Conservation (phyloP, 352 stramenopile genomes). For the Blastocystis sp. region DNA sequence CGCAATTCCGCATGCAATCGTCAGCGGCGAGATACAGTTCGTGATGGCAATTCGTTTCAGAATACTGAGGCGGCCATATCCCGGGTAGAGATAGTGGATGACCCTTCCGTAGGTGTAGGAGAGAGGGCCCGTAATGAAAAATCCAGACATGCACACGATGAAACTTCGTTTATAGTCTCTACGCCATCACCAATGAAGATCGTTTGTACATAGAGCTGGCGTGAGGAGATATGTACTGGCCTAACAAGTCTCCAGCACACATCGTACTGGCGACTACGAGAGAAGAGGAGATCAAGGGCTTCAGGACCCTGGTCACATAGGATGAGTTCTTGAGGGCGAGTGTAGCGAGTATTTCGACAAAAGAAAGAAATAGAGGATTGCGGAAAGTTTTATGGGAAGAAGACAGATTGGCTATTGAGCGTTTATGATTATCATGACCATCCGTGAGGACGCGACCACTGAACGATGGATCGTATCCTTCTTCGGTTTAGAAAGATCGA, state of each 20-base stretch:
- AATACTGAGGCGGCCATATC: conserved; percentile 12
- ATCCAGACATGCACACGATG: conserved; percentile 14
- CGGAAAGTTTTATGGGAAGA: too few relatives aligned
- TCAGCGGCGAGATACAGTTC: conserved; percentile 20
- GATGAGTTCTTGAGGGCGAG: too few relatives aligned
- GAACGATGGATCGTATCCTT: too few relatives aligned
- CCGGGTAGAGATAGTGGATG: conserved; percentile 40
- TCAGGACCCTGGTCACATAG: not conserved
- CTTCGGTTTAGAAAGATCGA: too few relatives aligned
- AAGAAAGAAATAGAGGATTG: too few relatives aligned
- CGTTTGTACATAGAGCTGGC: not conserved
- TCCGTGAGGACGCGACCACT: too few relatives aligned
- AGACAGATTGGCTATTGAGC: too few relatives aligned
- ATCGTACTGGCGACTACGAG: conserved; percentile 27
- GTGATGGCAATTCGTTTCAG: conserved; percentile 54
- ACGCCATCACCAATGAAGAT: not conserved
- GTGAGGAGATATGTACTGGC: conserved; percentile 2
- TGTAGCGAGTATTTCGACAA: too few relatives aligned
- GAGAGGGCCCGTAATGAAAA: conserved; percentile 39
- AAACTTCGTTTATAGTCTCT: conserved; percentile 35
- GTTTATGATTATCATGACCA: too few relatives aligned
- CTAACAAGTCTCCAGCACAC: conserved; percentile 39
- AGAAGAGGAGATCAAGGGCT: conserved; percentile 10
- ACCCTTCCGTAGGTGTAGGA: conserved; percentile 14
- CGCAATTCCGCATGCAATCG: conserved; percentile 42